Percentiles rank a stretch among this genome's conserved stretches.
Conservation (phyloP, 225 moss, liverwort and hornwort species). For the Antitrichia curtipendula region DNA sequence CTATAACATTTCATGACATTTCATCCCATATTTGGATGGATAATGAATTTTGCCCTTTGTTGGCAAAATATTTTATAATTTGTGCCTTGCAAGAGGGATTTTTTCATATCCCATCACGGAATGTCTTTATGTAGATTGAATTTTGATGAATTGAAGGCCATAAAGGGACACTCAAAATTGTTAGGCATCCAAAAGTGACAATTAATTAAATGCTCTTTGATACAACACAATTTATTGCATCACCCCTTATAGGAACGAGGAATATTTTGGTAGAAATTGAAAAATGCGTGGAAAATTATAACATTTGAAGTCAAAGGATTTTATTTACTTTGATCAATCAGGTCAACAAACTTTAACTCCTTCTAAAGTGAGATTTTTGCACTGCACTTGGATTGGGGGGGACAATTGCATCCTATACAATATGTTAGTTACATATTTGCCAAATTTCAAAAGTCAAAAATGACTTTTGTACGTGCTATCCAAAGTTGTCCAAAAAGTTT, state of each 20-base stretch:
- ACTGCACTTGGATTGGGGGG: fast-evolving
- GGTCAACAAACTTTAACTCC: too few relatives aligned
- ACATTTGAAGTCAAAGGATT: too few relatives aligned
- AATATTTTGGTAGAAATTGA: fast-evolving
- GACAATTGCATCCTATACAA: neutral
- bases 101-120: fast-evolving
- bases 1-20: too few relatives aligned
- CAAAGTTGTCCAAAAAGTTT: too few relatives aligned
- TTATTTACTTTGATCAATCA: fast-evolving
- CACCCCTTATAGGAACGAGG: fast-evolving
- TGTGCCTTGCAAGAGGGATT: fast-evolving
- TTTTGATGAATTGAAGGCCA: neutral
- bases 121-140: neutral
- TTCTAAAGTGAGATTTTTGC: too few relatives aligned
- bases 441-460: too few relatives aligned
- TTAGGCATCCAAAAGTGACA: neutral
- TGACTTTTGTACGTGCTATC: fast-evolving
- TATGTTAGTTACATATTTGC: neutral
- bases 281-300: too few relatives aligned
- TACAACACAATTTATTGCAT: neutral
- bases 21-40: neutral
- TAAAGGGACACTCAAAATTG: neutral
- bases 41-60: neutral
- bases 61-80: neutral
- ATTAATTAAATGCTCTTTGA: neutral